Evolutionary conservation across 768 basidiomycete species (phyloP).

Genomic region (Sarcodon aspratus): DNA sequence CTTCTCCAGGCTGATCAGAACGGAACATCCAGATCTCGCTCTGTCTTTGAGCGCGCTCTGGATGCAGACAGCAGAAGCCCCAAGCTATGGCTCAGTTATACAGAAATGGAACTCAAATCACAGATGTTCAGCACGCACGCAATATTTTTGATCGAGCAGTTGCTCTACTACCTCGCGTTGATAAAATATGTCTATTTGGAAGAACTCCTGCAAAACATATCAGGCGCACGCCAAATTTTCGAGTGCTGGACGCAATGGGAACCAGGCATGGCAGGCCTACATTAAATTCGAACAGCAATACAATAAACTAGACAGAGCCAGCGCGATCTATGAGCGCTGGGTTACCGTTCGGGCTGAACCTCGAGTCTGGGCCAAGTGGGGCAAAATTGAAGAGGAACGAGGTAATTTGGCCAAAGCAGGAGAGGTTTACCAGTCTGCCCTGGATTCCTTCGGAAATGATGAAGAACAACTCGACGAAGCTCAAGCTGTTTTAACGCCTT

Average conservation of each 20-base stretch:
- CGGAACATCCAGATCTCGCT: constrained; percentile 58
- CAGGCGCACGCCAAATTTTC: constrained; percentile 88
- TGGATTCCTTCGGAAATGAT: constrained; percentile 44
- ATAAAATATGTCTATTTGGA: constrained; percentile 93
- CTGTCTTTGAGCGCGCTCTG: constrained; percentile 86
- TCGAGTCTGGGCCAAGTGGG: constrained; percentile 45
- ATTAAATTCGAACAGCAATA: constrained; percentile 93
- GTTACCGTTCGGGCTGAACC: constrained; percentile 52
- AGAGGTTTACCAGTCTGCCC: constrained; percentile 45
- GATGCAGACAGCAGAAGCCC: constrained; percentile 82
- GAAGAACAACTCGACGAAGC: constrained; percentile 53
- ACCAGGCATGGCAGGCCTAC: constrained; percentile 94
- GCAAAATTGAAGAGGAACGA: constrained; percentile 40
- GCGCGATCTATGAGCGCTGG: constrained; percentile 83
- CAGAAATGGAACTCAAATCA: constrained; percentile 91
- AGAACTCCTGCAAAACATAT: constrained; percentile 85
- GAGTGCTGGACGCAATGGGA: constrained; percentile 99
- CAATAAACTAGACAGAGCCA: constrained; percentile 77
- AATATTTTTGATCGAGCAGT: constrained; percentile 95
- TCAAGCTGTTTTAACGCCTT: constrained; percentile 78
- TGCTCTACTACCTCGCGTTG: constrained; percentile 84
- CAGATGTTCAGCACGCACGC: constrained; percentile 92
- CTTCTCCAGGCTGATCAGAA: constrained; percentile 71
- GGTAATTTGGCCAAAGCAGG: constrained; percentile 42
- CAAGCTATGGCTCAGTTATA: constrained; percentile 82